phyloP scores from a whole-genome alignment of 176 grass and related monocot genomes.

The Alopecurus myosuroides region DNA sequence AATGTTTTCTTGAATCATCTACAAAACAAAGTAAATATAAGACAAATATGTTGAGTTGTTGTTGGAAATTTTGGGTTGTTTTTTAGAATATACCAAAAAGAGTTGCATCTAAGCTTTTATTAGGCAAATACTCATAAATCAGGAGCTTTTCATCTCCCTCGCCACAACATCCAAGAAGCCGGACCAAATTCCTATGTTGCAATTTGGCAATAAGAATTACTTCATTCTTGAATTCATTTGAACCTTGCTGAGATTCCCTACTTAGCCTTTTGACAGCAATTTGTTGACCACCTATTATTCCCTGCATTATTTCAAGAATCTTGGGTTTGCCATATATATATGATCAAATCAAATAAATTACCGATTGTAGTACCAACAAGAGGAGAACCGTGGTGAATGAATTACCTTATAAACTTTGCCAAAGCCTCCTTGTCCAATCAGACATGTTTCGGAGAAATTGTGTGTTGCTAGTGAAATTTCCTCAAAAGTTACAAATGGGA shows the following conservation, averaged over 20 bases:
- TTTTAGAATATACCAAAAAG: slow-evolving; percentile 23
- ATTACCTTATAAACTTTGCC: slow-evolving; percentile 51
- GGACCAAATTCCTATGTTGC: slow-evolving; percentile 34
- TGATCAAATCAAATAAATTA: no score
- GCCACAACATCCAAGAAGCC: slow-evolving; percentile 23
- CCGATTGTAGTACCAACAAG: no score
- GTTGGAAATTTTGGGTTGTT: no score
- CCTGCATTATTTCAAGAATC: no score
- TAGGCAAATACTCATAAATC: slow-evolving; percentile 35
- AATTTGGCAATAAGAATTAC: slow-evolving; percentile 17
- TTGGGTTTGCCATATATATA: no score
- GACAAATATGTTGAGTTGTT: no score
- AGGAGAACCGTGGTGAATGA: no score
- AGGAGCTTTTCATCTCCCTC: slow-evolving; percentile 37
- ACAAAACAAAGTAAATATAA: no score
- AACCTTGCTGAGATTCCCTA: slow-evolving; percentile 29
- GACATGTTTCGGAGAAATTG: slow-evolving; percentile 27
- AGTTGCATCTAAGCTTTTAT: slow-evolving; percentile 18
- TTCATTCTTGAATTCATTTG: slow-evolving; percentile 29
- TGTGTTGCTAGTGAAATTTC: slow-evolving; percentile 3
- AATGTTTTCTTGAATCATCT: no score
- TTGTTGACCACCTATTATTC: slow-evolving; percentile 9
- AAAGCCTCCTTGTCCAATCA: slow-evolving; percentile 47
- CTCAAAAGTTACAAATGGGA: slow-evolving; percentile 24
- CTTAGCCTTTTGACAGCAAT: slow-evolving; percentile 44